These are phyloP conservation scores for Ceratocystis lukuohia DNA, from an alignment of 2,329 filamentous ascomycete genomes.

Conservation along the genomic window DNA sequence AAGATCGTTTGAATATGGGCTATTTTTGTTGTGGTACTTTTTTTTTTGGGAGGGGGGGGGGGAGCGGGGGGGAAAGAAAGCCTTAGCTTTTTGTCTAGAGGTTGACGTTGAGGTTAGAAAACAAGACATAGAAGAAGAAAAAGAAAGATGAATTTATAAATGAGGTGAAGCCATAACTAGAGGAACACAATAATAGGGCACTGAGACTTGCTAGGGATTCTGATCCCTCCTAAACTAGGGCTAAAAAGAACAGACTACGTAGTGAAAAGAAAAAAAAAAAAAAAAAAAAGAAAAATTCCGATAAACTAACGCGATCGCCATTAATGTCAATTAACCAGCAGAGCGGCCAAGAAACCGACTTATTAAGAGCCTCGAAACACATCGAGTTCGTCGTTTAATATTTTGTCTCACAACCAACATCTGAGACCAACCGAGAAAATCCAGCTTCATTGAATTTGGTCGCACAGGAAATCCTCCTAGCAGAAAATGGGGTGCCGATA, in stretches of 20 bases:
- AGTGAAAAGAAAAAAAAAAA: neutral
- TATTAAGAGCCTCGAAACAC: neutral
- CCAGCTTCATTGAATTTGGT: neutral
- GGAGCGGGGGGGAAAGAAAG: too few species aligned
- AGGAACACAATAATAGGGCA: neutral
- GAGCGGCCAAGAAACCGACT: neutral
- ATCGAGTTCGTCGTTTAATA: constrained; percentile 2
- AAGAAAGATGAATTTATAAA: too few species aligned
- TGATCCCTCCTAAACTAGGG: neutral
- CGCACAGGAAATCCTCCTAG: neutral
- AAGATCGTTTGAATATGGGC: too few species aligned
- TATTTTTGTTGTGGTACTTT: too few species aligned
- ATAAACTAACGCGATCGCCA: neutral
- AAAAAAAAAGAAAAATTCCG: neutral
- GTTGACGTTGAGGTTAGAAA: too few species aligned
- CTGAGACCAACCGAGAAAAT: constrained; percentile 4
- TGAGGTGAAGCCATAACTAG: too few species aligned
- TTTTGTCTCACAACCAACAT: neutral
- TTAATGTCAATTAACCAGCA: neutral
- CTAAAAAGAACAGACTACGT: neutral
- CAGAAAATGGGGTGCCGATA: neutral
- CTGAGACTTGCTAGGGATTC: neutral
- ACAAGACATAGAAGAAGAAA: too few species aligned
- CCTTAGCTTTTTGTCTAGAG: too few species aligned
- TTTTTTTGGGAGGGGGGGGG: too few species aligned